phyloP scores from a whole-genome alignment of 306 rosid species.

The Vigna radiata region DNA sequence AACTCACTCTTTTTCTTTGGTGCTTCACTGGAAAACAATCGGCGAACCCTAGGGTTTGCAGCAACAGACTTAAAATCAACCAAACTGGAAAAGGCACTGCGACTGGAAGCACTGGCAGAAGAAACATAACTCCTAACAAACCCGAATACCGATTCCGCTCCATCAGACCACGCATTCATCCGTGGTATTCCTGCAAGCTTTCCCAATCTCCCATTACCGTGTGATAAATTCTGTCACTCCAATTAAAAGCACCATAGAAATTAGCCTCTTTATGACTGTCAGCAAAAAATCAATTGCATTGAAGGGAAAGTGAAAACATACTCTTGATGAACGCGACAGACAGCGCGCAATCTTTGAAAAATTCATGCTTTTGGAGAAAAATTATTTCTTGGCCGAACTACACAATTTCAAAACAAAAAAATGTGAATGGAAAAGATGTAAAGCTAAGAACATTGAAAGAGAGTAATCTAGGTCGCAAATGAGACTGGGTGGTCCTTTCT shows the following conservation, averaged over 20 bases:
- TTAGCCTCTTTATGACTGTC: background rate
- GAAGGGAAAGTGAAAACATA: slow-evolving; percentile 42
- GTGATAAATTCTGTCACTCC: slow-evolving; percentile 61
- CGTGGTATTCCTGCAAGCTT: slow-evolving; percentile 45
- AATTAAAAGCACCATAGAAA: background rate
- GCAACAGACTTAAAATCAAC: slow-evolving; percentile 55
- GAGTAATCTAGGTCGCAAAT: background rate
- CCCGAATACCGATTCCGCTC: slow-evolving; percentile 63
- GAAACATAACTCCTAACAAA: slow-evolving; percentile 62
- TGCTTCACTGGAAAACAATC: slow-evolving; percentile 76
- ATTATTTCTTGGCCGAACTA: background rate
- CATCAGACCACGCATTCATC: slow-evolving; percentile 51
- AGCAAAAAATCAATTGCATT: background rate
- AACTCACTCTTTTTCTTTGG: slow-evolving; percentile 94
- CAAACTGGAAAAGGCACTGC: slow-evolving; percentile 49
- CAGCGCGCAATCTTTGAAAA: slow-evolving; percentile 71
- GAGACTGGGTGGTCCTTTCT: background rate
- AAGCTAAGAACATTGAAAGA: too few species aligned
- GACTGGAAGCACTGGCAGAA: slow-evolving; percentile 51
- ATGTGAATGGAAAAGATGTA: too few species aligned
- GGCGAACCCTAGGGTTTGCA: slow-evolving; percentile 66
- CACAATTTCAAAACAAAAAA: background rate
- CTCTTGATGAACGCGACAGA: slow-evolving; percentile 71
- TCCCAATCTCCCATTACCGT: slow-evolving; percentile 60
- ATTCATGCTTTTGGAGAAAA: slow-evolving; percentile 54